Conservation (phyloP, 1,139 yeast species). For the Yamadazyma friedrichii region DNA sequence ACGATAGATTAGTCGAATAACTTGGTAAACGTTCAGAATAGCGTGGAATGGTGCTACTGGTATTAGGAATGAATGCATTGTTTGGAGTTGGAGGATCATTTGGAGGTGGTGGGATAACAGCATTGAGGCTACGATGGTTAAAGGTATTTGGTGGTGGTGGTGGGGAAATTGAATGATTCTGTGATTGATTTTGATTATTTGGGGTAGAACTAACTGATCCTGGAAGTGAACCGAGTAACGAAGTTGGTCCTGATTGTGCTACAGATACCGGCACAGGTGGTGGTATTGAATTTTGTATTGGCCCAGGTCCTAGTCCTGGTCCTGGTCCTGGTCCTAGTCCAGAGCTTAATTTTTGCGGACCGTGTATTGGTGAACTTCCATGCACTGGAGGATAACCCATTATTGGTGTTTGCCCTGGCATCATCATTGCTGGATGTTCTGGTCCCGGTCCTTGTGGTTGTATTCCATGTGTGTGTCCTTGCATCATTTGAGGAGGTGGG, state of each 20-base stretch:
- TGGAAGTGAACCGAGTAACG: not conserved
- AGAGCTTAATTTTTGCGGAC: too few relatives aligned
- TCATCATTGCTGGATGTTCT: too few relatives aligned
- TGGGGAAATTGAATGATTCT: not conserved
- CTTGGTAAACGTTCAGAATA: not conserved
- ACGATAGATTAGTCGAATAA: not conserved
- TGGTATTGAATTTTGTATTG: not conserved
- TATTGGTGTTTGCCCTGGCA: too few relatives aligned
- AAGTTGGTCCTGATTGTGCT: not conserved
- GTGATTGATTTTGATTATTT: not conserved
- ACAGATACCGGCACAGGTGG: not conserved
- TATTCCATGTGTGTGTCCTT: not conserved
- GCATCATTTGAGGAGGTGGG: not conserved
- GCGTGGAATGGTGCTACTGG: slow-evolving; percentile 10
- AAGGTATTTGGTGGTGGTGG: slow-evolving; percentile 2
- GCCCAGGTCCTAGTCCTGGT: not conserved
- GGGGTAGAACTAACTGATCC: not conserved
- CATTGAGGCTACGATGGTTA: slow-evolving; percentile 4
- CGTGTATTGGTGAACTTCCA: too few relatives aligned
- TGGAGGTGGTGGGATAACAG: slow-evolving; percentile 12
- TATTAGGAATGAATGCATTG: slow-evolving; percentile 6
- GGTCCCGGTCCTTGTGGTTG: too few relatives aligned
- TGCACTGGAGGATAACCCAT: too few relatives aligned
- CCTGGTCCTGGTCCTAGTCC: not conserved
- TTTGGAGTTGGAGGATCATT: slow-evolving; percentile 15